Base-by-base conservation (phyloP, 306 rosid species). In the Elaeagnus macrophylla region DNA sequence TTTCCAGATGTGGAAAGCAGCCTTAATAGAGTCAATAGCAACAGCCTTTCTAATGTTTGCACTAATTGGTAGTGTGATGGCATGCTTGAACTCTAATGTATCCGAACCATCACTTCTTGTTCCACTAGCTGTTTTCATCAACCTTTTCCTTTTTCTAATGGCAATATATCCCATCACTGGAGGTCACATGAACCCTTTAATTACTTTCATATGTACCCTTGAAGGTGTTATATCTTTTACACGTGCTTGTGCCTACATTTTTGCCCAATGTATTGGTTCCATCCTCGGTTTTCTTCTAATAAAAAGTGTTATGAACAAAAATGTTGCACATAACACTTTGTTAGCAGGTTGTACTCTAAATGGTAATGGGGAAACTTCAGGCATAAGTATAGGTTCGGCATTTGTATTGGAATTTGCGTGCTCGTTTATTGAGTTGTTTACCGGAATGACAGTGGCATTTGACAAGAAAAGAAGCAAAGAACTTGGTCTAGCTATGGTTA, bases 281-380 rank as follows among this genome's bases (percentile, higher is more conserved):
- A 58, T 70, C 7, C 10, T 73, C 0, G 84, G 81, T 5, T 79
- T 82, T 47, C 40, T 73, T 4, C 44, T 79, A 16, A 66, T 79
- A 12, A 75, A 77, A 16, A 25, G 37, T 13, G 75, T 74, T 2
- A 70, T 82, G 72, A 53, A 59, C 8, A 75, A 56, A 1, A 70
- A 40, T 36, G 46, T 67, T 6, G 64, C 48, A 12, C 48, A 72
- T 0, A 57, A 57, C 39, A 77, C 74, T 51, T 77, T 72, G 6
- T 67, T 79, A 8, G 95, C 89, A 8, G 90, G 90, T 5, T 85
- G 89, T 67, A 53, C 77, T 6, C 66, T 82, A 50, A 36, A 25
- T 25, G 32, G 32, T 25, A 25, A 25, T 25, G 32, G 32, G 32
- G 53, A 6, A 70, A 19, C 1, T 55, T 19, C 39, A 53, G 47